These are phyloP conservation scores for Elsinoe batatas DNA, from an alignment of 2,329 filamentous ascomycete genomes.

Conservation along the genomic window DNA sequence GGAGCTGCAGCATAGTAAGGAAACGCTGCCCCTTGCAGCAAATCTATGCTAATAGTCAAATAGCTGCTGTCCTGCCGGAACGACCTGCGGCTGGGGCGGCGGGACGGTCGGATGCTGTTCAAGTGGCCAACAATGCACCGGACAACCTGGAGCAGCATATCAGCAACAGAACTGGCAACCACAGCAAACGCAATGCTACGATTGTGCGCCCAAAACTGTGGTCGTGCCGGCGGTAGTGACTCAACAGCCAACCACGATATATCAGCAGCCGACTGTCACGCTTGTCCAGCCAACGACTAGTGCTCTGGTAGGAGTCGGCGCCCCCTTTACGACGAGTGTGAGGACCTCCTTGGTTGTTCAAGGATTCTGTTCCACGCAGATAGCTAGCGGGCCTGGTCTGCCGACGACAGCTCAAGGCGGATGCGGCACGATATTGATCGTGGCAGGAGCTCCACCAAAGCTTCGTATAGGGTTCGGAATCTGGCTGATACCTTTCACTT, in stretches of 20 bases:
- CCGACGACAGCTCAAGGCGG: conserved; percentile 11
- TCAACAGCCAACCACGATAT: not conserved
- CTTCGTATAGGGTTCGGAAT: not conserved
- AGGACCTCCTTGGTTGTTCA: not conserved
- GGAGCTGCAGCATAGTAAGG: conserved; percentile 8
- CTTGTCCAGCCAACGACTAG: not conserved
- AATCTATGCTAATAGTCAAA: not conserved
- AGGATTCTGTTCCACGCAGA: conserved; percentile 8
- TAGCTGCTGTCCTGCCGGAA: conserved; percentile 12
- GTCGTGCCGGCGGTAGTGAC: not conserved
- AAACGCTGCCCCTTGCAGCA: not conserved
- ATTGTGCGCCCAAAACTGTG: not conserved
- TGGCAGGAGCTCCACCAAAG: conserved; percentile 7
- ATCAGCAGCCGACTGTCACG: not conserved
- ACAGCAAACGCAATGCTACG: not conserved
- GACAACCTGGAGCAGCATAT: not conserved
- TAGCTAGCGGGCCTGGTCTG: conserved; percentile 1
- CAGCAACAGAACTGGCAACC: conserved; percentile 9
- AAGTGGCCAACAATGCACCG: conserved; percentile 2
- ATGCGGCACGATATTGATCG: conserved; percentile 10
- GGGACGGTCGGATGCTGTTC: conserved; percentile 9
- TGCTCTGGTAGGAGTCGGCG: not conserved
- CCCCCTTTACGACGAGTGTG: conserved; percentile 1
- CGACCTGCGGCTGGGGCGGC: conserved; percentile 9
- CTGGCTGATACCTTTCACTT: conserved; percentile 3